Base-by-base conservation (phyloP, 129 eudicot genomes). In the Arctium lappa region DNA sequence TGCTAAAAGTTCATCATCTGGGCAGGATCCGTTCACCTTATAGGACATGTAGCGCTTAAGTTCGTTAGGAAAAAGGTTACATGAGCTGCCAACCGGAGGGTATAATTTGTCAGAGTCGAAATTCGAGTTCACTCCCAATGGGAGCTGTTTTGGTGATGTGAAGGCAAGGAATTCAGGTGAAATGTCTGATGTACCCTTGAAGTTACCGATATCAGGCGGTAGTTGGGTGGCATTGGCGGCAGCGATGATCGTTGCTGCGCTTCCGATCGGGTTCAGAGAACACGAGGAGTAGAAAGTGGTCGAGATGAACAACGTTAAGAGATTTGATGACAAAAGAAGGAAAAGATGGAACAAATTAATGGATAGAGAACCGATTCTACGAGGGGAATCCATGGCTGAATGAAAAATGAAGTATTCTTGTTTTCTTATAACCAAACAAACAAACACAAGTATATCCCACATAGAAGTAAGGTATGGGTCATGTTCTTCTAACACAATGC, bases 81-180 rank as follows among this genome's bases (percentile, higher is more conserved):
- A 93, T 0, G 91, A 56, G 62, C 79, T 79, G 8, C 97, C 95
- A 5, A 89, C 95, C 5, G 95, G 88, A 34, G 97, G 87, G 72
- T 82, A 29, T 83, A 91, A 78, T 38, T 83, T 77, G 84, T 89
- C 90, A 0, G 96, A 91, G 74, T 80, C 91, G 27, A 88, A 85
- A n/a, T 89, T 89, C 1, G 74, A 37, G 86, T 88, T 91, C 69
- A 79, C 77, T 42, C 94, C 96, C 1, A 91, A 81, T 27, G 94
- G 92, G n/a, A 93, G 96, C 11, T 89, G 53, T 34, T 93, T 90
- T 18, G 93, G 90, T 65, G 92, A 87, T 34, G 94, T 89, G 83
- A 92, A 89, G 60, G 90, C 87, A 2, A 82, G 42, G 80, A 87
- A 89, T 78, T 90, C 94, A 22, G 88, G 75, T 37, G 94, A 89